These are phyloP conservation scores for Plenodomus biglobosus DNA, from an alignment of 2,329 filamentous ascomycete species.

Conservation along the genomic window DNA sequence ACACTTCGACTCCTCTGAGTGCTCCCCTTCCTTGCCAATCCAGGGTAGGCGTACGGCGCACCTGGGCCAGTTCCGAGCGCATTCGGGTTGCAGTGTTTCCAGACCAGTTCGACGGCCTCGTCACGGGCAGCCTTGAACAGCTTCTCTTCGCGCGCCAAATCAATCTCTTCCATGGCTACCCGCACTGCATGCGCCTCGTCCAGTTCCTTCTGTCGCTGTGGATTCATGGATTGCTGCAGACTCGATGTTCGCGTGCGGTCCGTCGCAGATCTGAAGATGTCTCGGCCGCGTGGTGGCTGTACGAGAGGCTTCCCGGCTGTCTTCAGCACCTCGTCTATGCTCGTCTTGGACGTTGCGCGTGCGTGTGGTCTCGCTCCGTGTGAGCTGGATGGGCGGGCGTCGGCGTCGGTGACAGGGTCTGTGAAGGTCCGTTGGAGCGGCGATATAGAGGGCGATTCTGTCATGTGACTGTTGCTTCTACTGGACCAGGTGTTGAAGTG, in stretches of 20 bases:
- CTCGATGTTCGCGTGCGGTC: constrained; percentile 57
- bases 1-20: constrained; percentile 60
- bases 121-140: constrained; percentile 71
- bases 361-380: constrained; percentile 32
- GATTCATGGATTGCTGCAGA: constrained; percentile 68
- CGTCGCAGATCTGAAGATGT: constrained; percentile 40
- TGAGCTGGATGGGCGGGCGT: constrained; percentile 19
- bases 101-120: constrained; percentile 78
- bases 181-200: constrained; percentile 72
- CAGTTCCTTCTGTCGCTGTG: constrained; percentile 77
- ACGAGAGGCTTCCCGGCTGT: constrained; percentile 37
- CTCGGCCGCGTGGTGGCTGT: constrained; percentile 47
- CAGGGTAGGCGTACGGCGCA: constrained; percentile 58
- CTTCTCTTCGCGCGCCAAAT: constrained; percentile 63
- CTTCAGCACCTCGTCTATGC: constrained; percentile 31
- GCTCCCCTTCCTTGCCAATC: constrained; percentile 65
- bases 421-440: constrained; percentile 31
- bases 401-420: constrained; percentile 25
- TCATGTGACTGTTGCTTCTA: constrained; percentile 24
- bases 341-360: constrained; percentile 34
- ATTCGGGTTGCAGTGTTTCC: constrained; percentile 71
- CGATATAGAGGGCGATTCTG: constrained; percentile 29
- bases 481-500: constrained; percentile 47
- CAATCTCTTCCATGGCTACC: constrained; percentile 73
- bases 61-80: constrained; percentile 62